Conservation (phyloP, 768 basidiomycete species). For the Amanita pseudoporphyria region DNA sequence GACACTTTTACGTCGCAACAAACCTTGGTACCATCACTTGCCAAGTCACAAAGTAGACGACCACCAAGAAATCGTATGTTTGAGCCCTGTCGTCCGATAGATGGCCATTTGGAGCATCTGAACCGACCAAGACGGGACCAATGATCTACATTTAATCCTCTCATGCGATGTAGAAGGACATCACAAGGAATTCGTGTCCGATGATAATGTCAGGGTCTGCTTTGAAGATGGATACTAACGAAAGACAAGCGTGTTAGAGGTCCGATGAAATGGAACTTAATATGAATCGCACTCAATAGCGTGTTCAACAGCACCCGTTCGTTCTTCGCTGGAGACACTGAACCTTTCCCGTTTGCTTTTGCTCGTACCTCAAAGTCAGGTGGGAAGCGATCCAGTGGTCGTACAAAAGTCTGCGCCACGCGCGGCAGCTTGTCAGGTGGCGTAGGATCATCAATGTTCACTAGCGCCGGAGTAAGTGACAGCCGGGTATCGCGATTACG, state of each 20-base stretch:
- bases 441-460: conserved; percentile 83
- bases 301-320: conserved; percentile 82
- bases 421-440: conserved; percentile 84
- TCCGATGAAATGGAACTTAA: not conserved
- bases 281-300: conserved; percentile 48
- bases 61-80: conserved; percentile 82
- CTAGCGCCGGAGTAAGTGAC: conserved; percentile 28
- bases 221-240: conserved; percentile 61
- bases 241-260: conserved; percentile 2
- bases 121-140: conserved; percentile 94
- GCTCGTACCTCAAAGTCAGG: conserved; percentile 69
- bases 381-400: conserved; percentile 84
- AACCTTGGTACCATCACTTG: conserved; percentile 92
- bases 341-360: conserved; percentile 51
- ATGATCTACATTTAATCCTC: conserved; percentile 82
- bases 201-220: conserved; percentile 92
- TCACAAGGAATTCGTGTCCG: conserved; percentile 93
- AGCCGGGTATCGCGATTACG: not conserved
- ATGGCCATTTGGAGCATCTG: conserved; percentile 74
- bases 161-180: conserved; percentile 84
- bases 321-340: conserved; percentile 65
- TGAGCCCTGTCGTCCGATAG: conserved; percentile 70
- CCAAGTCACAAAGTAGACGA: conserved; percentile 83
- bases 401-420: conserved; percentile 77
- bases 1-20: conserved; percentile 12